Conservation (phyloP, 768 basidiomycete species). For the Imleria badia region DNA sequence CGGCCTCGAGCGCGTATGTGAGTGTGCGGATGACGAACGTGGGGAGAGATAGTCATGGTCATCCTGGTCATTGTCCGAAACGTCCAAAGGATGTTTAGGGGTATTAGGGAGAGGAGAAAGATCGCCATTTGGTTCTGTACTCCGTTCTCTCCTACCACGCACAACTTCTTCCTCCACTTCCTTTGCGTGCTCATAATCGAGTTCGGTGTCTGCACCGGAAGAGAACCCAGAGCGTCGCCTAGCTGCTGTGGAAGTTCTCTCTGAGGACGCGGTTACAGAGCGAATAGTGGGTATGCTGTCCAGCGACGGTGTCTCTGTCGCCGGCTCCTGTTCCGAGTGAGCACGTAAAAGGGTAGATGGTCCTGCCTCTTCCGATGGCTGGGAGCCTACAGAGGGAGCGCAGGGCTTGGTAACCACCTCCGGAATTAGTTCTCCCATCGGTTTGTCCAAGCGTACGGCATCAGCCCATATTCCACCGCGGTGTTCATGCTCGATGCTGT, state of each 20-base stretch:
- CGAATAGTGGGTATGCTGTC: conserved; percentile 24
- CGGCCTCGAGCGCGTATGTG: conserved; percentile 31
- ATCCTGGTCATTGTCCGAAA: conserved; percentile 23
- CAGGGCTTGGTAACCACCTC: conserved; percentile 4
- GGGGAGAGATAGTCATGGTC: conserved; percentile 21
- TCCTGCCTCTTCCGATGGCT: conserved; percentile 37
- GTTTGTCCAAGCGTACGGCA: conserved; percentile 50
- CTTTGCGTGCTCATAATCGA: conserved; percentile 18
- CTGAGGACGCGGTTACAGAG: conserved; percentile 24
- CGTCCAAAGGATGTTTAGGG: conserved; percentile 6
- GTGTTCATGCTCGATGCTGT: conserved; percentile 58
- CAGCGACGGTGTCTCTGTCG: conserved; percentile 21
- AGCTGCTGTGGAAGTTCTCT: conserved; percentile 27
- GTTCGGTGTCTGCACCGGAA: conserved; percentile 40
- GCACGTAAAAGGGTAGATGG: conserved; percentile 16
- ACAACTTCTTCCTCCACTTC: conserved; percentile 24
- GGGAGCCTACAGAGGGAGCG: conserved; percentile 22
- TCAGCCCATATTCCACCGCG: conserved; percentile 92
- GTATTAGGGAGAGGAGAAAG: conserved; percentile 17
- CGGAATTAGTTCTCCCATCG: conserved; percentile 11
- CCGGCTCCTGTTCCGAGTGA: conserved; percentile 33
- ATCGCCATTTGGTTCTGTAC: conserved; percentile 37
- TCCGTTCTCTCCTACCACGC: conserved; percentile 27
- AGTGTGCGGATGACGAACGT: conserved; percentile 48
- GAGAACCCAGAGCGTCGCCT: conserved; percentile 61